Conservation (phyloP, 768 basidiomycete genomes). For the Mycena sanguinolenta region DNA sequence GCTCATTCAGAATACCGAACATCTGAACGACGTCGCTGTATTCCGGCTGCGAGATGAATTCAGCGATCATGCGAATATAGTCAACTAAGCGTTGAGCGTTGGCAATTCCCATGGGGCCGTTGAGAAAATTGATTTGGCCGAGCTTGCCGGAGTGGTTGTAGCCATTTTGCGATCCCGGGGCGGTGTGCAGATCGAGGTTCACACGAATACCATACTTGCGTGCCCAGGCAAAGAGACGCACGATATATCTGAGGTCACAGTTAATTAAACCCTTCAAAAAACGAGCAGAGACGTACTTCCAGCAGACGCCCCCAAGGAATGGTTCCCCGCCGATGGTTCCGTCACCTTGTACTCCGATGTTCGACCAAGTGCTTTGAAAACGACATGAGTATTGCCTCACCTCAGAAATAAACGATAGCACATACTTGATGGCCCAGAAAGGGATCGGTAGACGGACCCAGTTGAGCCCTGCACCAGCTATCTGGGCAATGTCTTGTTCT, state of each 20-base stretch:
- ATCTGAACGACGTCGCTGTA: constrained; percentile 75
- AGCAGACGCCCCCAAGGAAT: constrained; percentile 68
- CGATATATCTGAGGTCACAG: constrained; percentile 38
- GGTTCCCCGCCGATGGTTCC: constrained; percentile 71
- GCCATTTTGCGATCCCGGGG: constrained; percentile 72
- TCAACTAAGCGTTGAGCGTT: constrained; percentile 71
- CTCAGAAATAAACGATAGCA: too few species aligned
- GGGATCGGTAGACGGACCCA: constrained; percentile 88
- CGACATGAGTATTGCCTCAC: too few species aligned
- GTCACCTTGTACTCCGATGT: constrained; percentile 10
- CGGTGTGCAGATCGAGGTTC: constrained; percentile 72
- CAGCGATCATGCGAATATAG: constrained; percentile 82
- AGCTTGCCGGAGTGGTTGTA: constrained; percentile 56
- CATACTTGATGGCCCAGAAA: constrained; percentile 84
- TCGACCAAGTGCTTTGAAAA: constrained; percentile 47
- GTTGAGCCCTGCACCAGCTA: constrained; percentile 90
- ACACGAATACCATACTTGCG: constrained; percentile 80
- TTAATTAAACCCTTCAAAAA: not conserved
- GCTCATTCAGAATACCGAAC: constrained; percentile 77
- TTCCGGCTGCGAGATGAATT: constrained; percentile 87
- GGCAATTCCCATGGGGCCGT: constrained; percentile 75
- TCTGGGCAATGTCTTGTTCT: constrained; percentile 90
- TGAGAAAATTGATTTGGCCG: constrained; percentile 66
- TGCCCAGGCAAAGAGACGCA: constrained; percentile 57
- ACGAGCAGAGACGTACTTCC: constrained; percentile 53